phyloP scores from a whole-genome alignment of 2,329 filamentous ascomycete species.

The Helicocarpus griseus region DNA sequence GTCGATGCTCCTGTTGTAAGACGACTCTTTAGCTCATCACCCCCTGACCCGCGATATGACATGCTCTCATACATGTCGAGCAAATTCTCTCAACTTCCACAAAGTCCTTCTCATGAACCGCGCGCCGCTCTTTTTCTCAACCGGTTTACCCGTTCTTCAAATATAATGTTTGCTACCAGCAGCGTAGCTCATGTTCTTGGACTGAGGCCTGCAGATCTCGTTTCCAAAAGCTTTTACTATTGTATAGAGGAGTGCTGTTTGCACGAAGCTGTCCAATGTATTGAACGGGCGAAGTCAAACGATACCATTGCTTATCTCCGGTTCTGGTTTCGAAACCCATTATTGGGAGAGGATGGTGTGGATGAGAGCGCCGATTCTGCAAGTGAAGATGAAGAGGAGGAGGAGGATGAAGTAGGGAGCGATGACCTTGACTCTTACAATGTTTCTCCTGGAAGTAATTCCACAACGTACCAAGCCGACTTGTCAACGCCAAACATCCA shows the following conservation, averaged over 20 bases:
- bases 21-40: slow-evolving; percentile 70
- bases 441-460: not conserved
- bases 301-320: slow-evolving; percentile 85
- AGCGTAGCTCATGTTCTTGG: slow-evolving; percentile 68
- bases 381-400: not conserved
- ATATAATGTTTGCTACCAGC: slow-evolving; percentile 78
- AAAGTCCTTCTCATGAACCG: slow-evolving; percentile 60
- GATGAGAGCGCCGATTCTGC: not conserved
- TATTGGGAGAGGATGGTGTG: slow-evolving; percentile 40
- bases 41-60: slow-evolving; percentile 74
- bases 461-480: not conserved
- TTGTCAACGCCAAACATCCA: not conserved
- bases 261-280: slow-evolving; percentile 62
- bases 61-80: slow-evolving; percentile 79
- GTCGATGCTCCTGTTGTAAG: slow-evolving; percentile 68
- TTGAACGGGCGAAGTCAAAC: slow-evolving; percentile 80
- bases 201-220: slow-evolving; percentile 57
- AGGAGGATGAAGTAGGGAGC: not conserved
- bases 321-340: slow-evolving; percentile 72
- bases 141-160: slow-evolving; percentile 70
- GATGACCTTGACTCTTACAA: not conserved
- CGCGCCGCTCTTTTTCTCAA: slow-evolving; percentile 78
- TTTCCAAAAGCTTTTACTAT: slow-evolving; percentile 75
- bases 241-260: slow-evolving; percentile 73
- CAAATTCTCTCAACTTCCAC: slow-evolving; percentile 53